These are phyloP conservation scores for Coix lacrymajobi DNA, from an alignment of 176 grass and related monocot genomes.

Conservation along the genomic window DNA sequence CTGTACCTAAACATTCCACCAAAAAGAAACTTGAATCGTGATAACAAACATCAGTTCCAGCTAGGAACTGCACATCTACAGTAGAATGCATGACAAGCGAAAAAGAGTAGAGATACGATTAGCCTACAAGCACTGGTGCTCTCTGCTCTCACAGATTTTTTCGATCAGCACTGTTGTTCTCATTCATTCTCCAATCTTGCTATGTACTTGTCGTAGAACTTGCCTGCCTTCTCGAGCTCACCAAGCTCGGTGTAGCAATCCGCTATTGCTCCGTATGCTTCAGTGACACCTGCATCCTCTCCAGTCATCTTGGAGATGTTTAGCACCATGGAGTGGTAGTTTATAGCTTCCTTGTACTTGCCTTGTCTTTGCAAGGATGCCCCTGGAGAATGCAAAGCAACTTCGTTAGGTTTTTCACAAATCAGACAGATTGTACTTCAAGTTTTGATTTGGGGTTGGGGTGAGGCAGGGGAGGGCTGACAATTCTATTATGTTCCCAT, in stretches of 20 bases:
- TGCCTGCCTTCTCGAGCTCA: constrained; percentile 89
- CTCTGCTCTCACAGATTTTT: not conserved
- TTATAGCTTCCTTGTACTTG: constrained; percentile 92
- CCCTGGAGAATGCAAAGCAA: constrained; percentile 49
- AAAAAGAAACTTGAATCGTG: constrained; percentile 1
- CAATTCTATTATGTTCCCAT: not conserved
- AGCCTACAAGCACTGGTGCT: no score
- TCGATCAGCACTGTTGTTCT: not conserved
- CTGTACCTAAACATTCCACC: not conserved
- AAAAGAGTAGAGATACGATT: not conserved
- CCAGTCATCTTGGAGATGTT: constrained; percentile 59
- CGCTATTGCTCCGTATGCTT: constrained; percentile 90
- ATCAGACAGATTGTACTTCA: not conserved
- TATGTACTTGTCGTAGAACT: constrained; percentile 89
- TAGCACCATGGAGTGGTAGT: constrained; percentile 83
- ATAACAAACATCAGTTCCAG: not conserved
- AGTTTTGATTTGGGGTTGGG: no score
- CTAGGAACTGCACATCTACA: constrained; percentile 2
- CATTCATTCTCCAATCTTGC: constrained; percentile 79
- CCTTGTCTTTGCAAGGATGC: constrained; percentile 93
- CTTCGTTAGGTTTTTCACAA: constrained; percentile 3
- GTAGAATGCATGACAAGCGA: not conserved
- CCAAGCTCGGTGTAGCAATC: constrained; percentile 95
- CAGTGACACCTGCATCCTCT: constrained; percentile 80
- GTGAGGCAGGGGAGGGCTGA: not conserved